Base-by-base conservation (phyloP, 306 rosid species). In the Lathyrus oleraceus region DNA sequence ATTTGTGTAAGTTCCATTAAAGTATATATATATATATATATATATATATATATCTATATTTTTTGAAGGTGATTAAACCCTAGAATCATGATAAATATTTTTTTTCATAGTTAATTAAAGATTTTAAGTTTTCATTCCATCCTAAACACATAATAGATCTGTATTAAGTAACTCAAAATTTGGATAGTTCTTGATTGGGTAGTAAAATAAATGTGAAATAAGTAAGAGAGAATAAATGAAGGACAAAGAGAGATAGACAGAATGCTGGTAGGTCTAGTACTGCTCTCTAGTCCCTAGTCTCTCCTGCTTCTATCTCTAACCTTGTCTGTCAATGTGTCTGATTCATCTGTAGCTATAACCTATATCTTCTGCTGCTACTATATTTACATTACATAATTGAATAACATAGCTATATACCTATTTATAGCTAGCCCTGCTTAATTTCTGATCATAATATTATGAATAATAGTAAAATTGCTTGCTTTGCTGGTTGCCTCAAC, bases 221-320 rank as follows among this genome's bases (percentile, higher is more conserved):
- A 61, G 35, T n/a, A 1, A 1, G 2, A 19, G 23, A 17, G 71
- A 64, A 70, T 44, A 51, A 47, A 25, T 10, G 72, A 70, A 70
- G 54, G 76, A 70, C 20, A 77, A 35, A 71, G 38, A 14, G 57
- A 54, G 72, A 38, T 62, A 21, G 62, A 63, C 44, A 70, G 11
- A 0, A 53, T 30, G 58, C 7, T 49, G 45, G 54, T 51, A 17
- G 16, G 4, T 70, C 32, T 64, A 70, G 3, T 3, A 57, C 74
- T 67, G 82, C 67, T 79, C 82, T 79, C 79, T 74, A 79, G 76
- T 74, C 35, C 72, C 76, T 74, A 79, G 83, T 79, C 69, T 79
- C 83, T 79, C 83, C 79, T 69, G 79, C 79, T 79, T 63, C 71
- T 65, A n/a, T 75, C 68, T 59, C 58, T 43, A 45, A 45, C 67